Base-by-base conservation (phyloP, 192 early-diverging fungal species). In the Radiomyces spectabilis region DNA sequence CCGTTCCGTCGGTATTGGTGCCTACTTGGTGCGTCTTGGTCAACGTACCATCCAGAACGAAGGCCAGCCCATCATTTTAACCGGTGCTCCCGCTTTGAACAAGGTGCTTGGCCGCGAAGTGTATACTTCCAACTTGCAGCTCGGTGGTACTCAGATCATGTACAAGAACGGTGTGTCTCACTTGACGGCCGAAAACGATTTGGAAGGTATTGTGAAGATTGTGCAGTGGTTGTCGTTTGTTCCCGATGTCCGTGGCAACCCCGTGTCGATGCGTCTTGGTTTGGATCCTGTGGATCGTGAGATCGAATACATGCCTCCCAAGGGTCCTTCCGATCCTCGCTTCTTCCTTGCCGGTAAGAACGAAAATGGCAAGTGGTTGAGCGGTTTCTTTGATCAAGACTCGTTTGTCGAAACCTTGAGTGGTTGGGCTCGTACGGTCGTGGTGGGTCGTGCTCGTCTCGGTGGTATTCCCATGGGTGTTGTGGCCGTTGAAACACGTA, bases 111-210 rank as follows among this genome's bases (percentile, higher is more conserved):
- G 96, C 50, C 86, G 94, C 45, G 93, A 99, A 60, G 96, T 99
- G 1, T 99, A 99, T 73, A 86, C 93, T 15, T 94, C 92, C 33
- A 99, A 99, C 76, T 61, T 99, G 69, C 96, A 99, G 71, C 78
- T 99, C 22, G 96, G 96, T 50, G 96, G 96, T 41, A 97, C 94
- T 22, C 93, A 95, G 73, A 96, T 99, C 73, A 99, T 99, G 96
- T 91, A 88, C 80, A 90, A 90, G 76, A 99, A 99, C 76, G 96
- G 96, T 53, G 91, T 99, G 4, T 96, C 96, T 12, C 94, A 99
- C 61, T 73, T 97, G 69, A 92, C 92, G 3, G 94, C 92, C 22
- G 82, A 93, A 55, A 94, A 99, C 71, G 94, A 97, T 64, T 86
- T 96, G 57, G 80, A 85, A 49, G 94, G 93, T 60, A 90, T 99